Evolutionary conservation across 2,329 filamentous ascomycete species (phyloP).

Genomic region (Rachicladosporium sp.): DNA sequence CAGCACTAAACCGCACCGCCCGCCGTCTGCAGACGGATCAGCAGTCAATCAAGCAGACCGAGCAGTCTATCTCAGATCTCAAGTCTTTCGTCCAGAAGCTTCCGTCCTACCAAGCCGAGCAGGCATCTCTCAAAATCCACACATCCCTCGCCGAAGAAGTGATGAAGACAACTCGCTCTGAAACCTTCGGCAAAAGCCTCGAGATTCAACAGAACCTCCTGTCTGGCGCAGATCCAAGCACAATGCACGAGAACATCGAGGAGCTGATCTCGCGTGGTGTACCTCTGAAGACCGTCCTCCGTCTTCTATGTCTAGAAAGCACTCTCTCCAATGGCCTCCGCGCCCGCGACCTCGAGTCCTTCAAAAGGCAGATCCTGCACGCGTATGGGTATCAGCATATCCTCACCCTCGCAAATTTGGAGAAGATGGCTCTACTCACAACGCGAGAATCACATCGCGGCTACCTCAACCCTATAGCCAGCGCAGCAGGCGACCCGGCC

Average conservation of each 20-base stretch:
- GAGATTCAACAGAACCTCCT: conserved; percentile 95
- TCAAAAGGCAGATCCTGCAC: conserved; percentile 76
- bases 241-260: conserved; percentile 81
- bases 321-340: conserved; percentile 82
- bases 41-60: conserved; percentile 65
- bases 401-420: conserved; percentile 73
- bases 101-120: conserved; percentile 83
- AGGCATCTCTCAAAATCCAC: conserved; percentile 83
- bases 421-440: conserved; percentile 78
- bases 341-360: conserved; percentile 75
- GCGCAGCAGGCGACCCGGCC: conserved; percentile 39
- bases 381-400: conserved; percentile 94
- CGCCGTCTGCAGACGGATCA: conserved; percentile 77
- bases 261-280: conserved; percentile 86
- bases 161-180: conserved; percentile 79
- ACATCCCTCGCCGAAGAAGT: conserved; percentile 90
- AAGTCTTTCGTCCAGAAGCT: conserved; percentile 92
- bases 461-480: conserved; percentile 67
- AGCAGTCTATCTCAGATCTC: conserved; percentile 80
- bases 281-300: conserved; percentile 67
- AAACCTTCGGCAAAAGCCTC: conserved; percentile 74
- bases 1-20: conserved; percentile 78
- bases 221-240: conserved; percentile 75
- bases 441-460: conserved; percentile 60
- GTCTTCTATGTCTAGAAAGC: conserved; percentile 82